Conservation (phyloP, 768 basidiomycete genomes). For the Termitomyces sp. region DNA sequence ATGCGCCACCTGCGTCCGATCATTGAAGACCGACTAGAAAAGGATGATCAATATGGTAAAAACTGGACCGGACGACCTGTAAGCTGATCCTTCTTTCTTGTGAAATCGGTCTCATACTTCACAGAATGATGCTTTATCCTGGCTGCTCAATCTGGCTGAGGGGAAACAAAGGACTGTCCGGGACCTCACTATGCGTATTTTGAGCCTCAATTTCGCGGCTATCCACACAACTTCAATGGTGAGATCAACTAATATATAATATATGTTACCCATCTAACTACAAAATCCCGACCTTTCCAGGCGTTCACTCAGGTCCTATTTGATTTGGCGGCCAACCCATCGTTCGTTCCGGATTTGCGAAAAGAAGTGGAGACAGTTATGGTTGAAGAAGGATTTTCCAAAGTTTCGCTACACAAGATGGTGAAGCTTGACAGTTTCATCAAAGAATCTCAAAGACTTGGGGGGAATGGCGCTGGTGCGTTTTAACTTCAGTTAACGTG, state of each 20-base stretch:
- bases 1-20: not conserved
- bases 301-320: constrained; percentile 30
- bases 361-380: constrained; percentile 27
- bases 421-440: constrained; percentile 38
- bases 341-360: constrained; percentile 27
- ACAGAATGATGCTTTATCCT: constrained; percentile 21
- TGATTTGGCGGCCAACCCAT: constrained; percentile 27
- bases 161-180: constrained; percentile 15
- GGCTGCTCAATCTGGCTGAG: constrained; percentile 21
- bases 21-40: not conserved
- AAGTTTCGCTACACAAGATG: constrained; percentile 20
- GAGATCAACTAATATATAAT: not conserved
- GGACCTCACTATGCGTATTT: constrained; percentile 15
- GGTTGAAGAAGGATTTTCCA: constrained; percentile 1
- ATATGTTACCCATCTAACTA: not conserved
- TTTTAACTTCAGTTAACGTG: not conserved
- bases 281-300: constrained; percentile 12
- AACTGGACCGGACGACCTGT: constrained; percentile 1
- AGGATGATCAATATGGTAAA: not conserved
- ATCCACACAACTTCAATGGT: constrained; percentile 24
- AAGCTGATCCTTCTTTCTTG: not conserved
- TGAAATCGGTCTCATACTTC: not conserved
- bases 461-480: constrained; percentile 22
- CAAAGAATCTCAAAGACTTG: constrained; percentile 30
- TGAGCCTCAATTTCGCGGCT: constrained; percentile 21